phyloP scores from a whole-genome alignment of 192 early-diverging fungal species.

The Martensiomyces pterosporus region DNA sequence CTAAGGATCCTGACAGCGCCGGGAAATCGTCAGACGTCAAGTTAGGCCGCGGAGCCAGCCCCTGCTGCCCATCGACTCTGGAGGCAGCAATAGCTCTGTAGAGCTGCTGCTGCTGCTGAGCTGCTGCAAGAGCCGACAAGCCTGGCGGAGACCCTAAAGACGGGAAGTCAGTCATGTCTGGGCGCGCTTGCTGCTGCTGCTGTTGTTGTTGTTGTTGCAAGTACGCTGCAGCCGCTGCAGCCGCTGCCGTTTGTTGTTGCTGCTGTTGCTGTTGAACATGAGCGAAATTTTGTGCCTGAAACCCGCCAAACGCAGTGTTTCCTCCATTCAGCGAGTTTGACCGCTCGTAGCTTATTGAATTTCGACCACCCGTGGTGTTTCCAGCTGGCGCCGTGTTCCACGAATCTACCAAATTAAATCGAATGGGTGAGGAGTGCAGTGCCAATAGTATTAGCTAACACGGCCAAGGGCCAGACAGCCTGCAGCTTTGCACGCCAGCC shows the following conservation, averaged over 20 bases:
- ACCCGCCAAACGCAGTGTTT: slow-evolving; percentile 22
- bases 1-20: slow-evolving; percentile 17
- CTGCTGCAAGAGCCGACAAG: slow-evolving; percentile 12
- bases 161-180: slow-evolving; percentile 48
- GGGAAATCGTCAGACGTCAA: slow-evolving; percentile 44
- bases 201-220: slow-evolving; percentile 6
- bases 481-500: background rate
- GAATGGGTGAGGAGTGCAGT: no score
- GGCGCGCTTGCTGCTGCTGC: slow-evolving; percentile 18
- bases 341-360: slow-evolving; percentile 40
- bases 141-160: slow-evolving; percentile 44
- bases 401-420: slow-evolving; percentile 21
- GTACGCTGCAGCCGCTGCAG: no score
- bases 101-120: slow-evolving; percentile 30
- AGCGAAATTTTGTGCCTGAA: slow-evolving; percentile 31
- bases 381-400: slow-evolving; percentile 27
- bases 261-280: slow-evolving; percentile 25
- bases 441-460: no score
- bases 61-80: slow-evolving; percentile 11
- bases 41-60: slow-evolving; percentile 12
- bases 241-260: slow-evolving; percentile 18
- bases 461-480: no score
- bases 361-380: slow-evolving; percentile 12
- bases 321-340: slow-evolving; percentile 9
- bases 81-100: slow-evolving; percentile 36